Evolutionary conservation across 2,329 filamentous ascomycete species (phyloP), one percentile per base, ranked within the genome.

Genomic region (Drechslera avenae): DNA sequence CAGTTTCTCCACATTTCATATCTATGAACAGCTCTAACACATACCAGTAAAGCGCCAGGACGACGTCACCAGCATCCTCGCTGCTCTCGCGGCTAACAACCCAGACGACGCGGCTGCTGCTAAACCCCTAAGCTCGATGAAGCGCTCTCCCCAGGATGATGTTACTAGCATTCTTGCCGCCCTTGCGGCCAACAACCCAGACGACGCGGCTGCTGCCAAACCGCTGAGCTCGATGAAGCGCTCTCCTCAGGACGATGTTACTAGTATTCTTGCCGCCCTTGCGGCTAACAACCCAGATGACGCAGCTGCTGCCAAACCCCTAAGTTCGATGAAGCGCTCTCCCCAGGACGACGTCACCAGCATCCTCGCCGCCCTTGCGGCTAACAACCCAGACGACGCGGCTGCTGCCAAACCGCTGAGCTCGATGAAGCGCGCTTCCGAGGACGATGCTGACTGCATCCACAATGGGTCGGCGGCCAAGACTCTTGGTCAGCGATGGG

Each of bases 11-110:
- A 36, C 21, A 28, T 12, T 9, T 10, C 13, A 9, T 6, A 31
- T 14, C 9, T 10, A 12, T 2, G 18, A 9, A 35, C 44, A 46
- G 35, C 51, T 36, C 54, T 48, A 46, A 28, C 14, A 30, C 10
- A 35, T 42, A 56, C 19, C 39, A 60, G 59, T 44, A 49, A 50
- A 31, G 48, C 56, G 50, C 18, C 60, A 67, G 34, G 47, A 59
- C 44, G 63, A 67, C 30, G 17, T 67, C 12, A 37, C 39, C 31
- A 54, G 50, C 31, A 65, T 67, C 36, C 47, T 66, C 17, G 62
- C 58, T 19, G 64, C 63, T 2, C 60, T 67, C 4, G 50, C 50
- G n/a, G n/a, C n/a, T n/a, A 64, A 65, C 39, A 67, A 58, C 50
- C 64, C 64, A 0, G 59, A 36, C 2, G 23, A 28, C 9, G 23